Percentiles rank a stretch among this genome's conserved stretches.
phyloP scores from a whole-genome alignment of 1,284 basidiomycete species.

The Ustilago lituana region DNA sequence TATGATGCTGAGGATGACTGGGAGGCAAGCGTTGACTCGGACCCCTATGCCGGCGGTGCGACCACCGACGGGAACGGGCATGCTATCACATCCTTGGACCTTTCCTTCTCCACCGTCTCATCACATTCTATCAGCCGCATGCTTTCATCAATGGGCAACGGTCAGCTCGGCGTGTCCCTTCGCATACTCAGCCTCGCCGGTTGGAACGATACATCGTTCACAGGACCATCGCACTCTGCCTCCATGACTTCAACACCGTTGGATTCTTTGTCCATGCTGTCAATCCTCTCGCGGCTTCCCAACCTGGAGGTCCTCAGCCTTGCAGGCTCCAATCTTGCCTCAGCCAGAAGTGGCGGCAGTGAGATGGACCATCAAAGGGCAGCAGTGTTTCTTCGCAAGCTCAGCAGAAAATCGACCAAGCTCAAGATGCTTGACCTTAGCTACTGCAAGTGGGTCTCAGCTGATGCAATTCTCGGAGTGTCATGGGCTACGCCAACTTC shows the following conservation, averaged over 20 bases:
- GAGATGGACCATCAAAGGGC: slow-evolving; percentile 6
- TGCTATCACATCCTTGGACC: slow-evolving; percentile 19
- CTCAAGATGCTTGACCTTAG: slow-evolving; percentile 39
- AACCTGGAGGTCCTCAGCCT: slow-evolving; percentile 37
- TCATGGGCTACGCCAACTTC: slow-evolving; percentile 9
- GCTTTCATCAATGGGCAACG: neutral
- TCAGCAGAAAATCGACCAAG: slow-evolving; percentile 23
- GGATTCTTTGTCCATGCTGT: slow-evolving; percentile 10
- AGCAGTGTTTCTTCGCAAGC: slow-evolving; percentile 30
- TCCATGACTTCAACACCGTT: neutral
- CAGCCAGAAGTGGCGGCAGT: neutral
- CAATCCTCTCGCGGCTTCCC: slow-evolving; percentile 19
- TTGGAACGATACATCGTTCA: slow-evolving; percentile 5
- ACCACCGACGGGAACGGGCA: neutral
- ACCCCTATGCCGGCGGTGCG: neutral
- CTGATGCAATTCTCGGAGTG: slow-evolving; percentile 24
- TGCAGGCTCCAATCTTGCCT: slow-evolving; percentile 16
- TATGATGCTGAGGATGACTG: slow-evolving; percentile 10
- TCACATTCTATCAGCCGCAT: slow-evolving; percentile 9
- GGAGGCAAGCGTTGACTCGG: slow-evolving; percentile 2
- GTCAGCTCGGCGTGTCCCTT: slow-evolving; percentile 8
- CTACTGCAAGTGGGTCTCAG: slow-evolving; percentile 34
- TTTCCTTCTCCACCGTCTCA: slow-evolving; percentile 33
- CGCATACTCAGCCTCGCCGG: slow-evolving; percentile 40
- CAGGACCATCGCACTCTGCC: neutral